These are phyloP conservation scores for Neopestalotiopsis sp. DNA, from an alignment of 2,329 filamentous ascomycete genomes.

Conservation along the genomic window DNA sequence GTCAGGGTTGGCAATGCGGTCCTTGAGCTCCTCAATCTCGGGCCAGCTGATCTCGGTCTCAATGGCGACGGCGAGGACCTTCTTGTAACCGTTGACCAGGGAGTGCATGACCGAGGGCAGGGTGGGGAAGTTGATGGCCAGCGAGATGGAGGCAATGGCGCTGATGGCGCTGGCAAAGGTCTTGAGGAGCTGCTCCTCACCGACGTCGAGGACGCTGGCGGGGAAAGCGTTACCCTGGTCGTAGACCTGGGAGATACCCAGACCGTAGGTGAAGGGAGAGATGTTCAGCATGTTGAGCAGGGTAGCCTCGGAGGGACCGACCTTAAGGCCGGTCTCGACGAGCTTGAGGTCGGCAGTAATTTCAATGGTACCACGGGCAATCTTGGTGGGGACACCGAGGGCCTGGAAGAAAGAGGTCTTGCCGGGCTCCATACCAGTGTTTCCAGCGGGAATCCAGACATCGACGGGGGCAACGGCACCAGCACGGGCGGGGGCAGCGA, in stretches of 20 bases:
- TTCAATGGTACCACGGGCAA: constrained; percentile 99
- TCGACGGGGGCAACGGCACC: constrained; percentile 93
- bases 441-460: constrained; percentile 95
- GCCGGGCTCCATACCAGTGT: constrained; percentile 99
- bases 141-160: constrained; percentile 88
- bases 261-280: constrained; percentile 99
- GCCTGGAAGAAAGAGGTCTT: constrained; percentile 99
- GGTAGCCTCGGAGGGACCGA: constrained; percentile 98
- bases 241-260: constrained; percentile 96
- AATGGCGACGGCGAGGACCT: constrained; percentile 85
- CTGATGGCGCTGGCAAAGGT: constrained; percentile 80
- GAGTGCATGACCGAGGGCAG: constrained; percentile 96
- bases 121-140: constrained; percentile 94
- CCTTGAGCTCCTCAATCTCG: constrained; percentile 97
- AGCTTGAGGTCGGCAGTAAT: constrained; percentile 98
- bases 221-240: constrained; percentile 95
- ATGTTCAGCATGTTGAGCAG: constrained; percentile 99
- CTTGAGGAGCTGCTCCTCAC: constrained; percentile 91
- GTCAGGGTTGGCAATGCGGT: constrained; percentile 98
- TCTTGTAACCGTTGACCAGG: constrained; percentile 98
- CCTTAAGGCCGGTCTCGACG: constrained; percentile 89
- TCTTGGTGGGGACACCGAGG: constrained; percentile 99
- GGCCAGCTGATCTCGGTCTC: constrained; percentile 93
- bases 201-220: constrained; percentile 85
- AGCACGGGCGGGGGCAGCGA: constrained; percentile 96